Evolutionary conservation across 2,329 filamentous ascomycete genomes (phyloP), one percentile per base, ranked within the genome.

Genomic region (Aspergillus fructus): DNA sequence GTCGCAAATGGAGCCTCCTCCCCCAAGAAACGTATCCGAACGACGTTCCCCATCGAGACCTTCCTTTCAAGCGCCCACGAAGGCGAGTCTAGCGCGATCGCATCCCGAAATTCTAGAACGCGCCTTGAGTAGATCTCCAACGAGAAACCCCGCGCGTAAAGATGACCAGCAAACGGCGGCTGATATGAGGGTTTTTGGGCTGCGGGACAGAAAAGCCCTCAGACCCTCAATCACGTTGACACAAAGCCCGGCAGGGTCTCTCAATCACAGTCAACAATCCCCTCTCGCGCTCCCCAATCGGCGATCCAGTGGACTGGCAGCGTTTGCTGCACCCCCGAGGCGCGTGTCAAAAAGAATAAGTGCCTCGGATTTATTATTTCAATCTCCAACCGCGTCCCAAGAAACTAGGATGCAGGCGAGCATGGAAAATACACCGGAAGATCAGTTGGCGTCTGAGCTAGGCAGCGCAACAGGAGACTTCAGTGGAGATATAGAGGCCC

Each of bases 31-130:
- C 37, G 60, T 63, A 64, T 60, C 62, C 47, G 62, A 61, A 54
- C 59, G 66, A 30, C 65, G 72, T 17, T 69, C 72, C 40, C 62
- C 69, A 7, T 65, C 68, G 47, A 79, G 80, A 1, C 80, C 83
- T 1, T 88, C 86, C 1, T 89, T 86, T 67, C 83, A 83, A 53
- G 88, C 86, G n/a, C 86, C 88, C 0, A 89, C 86, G 0, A 85
- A 81, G 67, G 80, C 86, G 12, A 89, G 85, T 64, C 73, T 89
- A 13, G 78, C 85, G 56, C 82, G 83, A 61, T 81, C 83, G 48
- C 83, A 88, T 59, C 84, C 86, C 0, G 81, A 85, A 11, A 76
- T 87, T 6, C 72, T 87, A 34, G 75, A 79, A 55, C 77, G 80
- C 61, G 67, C 68, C 70, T 75, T 66, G 64, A 75, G 65, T 74